Base-by-base conservation (phyloP, 306 rosid genomes). In the Quercus engelmannii region DNA sequence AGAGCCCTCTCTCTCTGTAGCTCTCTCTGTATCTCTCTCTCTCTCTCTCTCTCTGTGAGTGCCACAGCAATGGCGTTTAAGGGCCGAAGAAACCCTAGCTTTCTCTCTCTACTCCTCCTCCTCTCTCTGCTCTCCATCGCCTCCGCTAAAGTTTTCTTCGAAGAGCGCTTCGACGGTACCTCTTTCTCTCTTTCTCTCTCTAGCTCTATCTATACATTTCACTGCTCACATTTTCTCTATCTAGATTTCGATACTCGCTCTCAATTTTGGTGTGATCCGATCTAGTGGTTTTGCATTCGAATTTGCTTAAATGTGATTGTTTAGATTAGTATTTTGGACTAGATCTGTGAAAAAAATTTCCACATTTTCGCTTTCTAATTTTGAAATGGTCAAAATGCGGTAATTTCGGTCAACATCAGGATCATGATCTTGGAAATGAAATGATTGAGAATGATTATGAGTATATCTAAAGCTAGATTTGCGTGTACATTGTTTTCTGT, bases 131-230 rank as follows among this genome's bases (percentile, higher is more conserved):
- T 93, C 41, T 84, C 92, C 2, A 18, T 88, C 83, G 89, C 91
- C 62, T 91, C 96, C 4, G 98, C 99, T 17, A 96, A 88, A 78
- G 94, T 93, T 23, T 89, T 88, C 91, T 93, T 96, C 83, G 99
- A 96, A 80, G 99, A 96, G 35, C 97, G 97, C 58, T 96, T 96
- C 71, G 89, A 93, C 1, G 99, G 99, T 95, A 89, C 80, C 23
- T 43, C 57, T 79, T 23, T 31, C 43, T 74, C 71, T 11, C 73
- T 28, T 20, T 56, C 70, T 23, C 21, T 73, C 30, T 25, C 46
- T 41, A 38, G 11, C 46, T 38, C 46, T 38, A 7, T 7, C 46
- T 41, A 8, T 41, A 41, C 12, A 41, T 8, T 13, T 14, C 25
- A 23, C 0, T 49, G 54, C 21, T 72, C 68, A 46, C 38, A 69